Percentiles rank a stretch among this genome's conserved stretches.
These are phyloP conservation scores for Crucibulum laeve DNA, from an alignment of 768 basidiomycete genomes.

Conservation along the genomic window DNA sequence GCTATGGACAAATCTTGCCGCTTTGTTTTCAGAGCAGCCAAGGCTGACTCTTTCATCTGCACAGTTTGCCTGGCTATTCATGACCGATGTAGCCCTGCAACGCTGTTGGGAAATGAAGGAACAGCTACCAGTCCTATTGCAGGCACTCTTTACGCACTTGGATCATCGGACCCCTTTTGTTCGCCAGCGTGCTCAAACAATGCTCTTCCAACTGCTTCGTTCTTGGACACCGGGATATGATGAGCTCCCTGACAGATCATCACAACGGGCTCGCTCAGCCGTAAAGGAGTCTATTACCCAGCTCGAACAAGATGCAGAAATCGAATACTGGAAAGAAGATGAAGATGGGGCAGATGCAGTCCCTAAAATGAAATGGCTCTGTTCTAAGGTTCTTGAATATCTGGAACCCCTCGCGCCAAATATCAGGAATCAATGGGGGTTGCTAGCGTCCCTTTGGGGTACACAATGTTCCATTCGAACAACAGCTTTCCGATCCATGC, in stretches of 20 bases:
- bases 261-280: conserved; percentile 38
- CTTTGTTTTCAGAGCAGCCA: conserved; percentile 69
- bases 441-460: conserved; percentile 77
- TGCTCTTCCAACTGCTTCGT: conserved; percentile 82
- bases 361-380: conserved; percentile 66
- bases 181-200: conserved; percentile 65
- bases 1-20: conserved; percentile 76
- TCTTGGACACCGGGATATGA: conserved; percentile 80
- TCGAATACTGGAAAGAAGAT: conserved; percentile 69
- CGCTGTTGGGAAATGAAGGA: conserved; percentile 71
- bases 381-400: conserved; percentile 60
- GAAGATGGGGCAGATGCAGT: conserved; percentile 52
- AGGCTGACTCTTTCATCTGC: conserved; percentile 71
- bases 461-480: conserved; percentile 84
- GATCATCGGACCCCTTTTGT: conserved; percentile 74
- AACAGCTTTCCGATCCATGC: conserved; percentile 84
- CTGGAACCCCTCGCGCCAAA: conserved; percentile 66
- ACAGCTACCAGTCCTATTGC: conserved; percentile 71
- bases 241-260: conserved; percentile 57
- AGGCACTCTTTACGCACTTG: conserved; percentile 75
- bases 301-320: conserved; percentile 56
- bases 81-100: conserved; percentile 72
- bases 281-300: conserved; percentile 47
- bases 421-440: conserved; percentile 76
- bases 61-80: conserved; percentile 84